These are phyloP conservation scores for Lantana camara DNA, from an alignment of 257 asterid species.

Conservation along the genomic window DNA sequence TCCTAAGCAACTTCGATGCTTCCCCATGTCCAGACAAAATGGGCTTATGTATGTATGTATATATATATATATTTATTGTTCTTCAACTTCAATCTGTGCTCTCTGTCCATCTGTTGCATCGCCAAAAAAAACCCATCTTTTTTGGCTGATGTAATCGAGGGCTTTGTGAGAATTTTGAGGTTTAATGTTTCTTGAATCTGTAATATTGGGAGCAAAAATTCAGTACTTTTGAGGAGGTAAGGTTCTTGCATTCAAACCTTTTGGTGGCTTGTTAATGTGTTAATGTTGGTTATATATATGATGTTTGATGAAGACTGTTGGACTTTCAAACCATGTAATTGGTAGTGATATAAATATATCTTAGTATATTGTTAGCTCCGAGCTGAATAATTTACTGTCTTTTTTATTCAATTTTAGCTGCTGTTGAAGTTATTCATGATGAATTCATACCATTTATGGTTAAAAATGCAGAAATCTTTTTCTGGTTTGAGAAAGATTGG, in stretches of 20 bases:
- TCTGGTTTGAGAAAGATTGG: slow-evolving; percentile 19
- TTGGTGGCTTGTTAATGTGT: not conserved
- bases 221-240: slow-evolving; percentile 10
- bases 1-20: slow-evolving; percentile 22
- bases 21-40: not conserved
- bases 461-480: slow-evolving; percentile 32
- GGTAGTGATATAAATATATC: not conserved
- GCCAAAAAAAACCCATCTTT: slow-evolving; percentile 1
- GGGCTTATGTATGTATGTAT: too few relatives aligned
- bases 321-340: not conserved
- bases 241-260: not conserved
- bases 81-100: slow-evolving; percentile 16
- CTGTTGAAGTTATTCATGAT: not conserved
- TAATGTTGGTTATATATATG: not conserved
- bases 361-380: not conserved
- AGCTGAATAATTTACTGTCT: not conserved
- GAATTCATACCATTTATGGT: not conserved
- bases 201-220: not conserved
- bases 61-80: slow-evolving; percentile 1
- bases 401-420: not conserved
- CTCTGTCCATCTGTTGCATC: slow-evolving; percentile 24
- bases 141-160: slow-evolving; percentile 6
- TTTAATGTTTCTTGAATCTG: not conserved
- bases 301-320: not conserved
- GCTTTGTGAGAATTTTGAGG: not conserved